Conservation (phyloP, 208 protist genomes). For the Herpetomonas samuelpessoai region DNA sequence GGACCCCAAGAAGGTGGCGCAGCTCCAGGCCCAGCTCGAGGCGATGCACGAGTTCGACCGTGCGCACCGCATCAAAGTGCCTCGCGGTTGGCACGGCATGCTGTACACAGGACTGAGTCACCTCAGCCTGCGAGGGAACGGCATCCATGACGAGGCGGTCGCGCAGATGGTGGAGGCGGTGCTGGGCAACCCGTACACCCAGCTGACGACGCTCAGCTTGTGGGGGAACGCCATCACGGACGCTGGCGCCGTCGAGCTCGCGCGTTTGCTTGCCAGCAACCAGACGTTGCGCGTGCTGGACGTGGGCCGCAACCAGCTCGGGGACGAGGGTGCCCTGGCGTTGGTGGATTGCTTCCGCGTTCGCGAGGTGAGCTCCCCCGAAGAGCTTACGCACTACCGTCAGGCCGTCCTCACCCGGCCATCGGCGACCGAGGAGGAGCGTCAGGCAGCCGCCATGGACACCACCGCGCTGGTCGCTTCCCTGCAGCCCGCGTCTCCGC, state of each 20-base stretch:
- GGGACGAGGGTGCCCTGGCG: constrained; percentile 63
- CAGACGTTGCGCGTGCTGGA: constrained; percentile 68
- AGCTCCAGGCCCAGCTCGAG: constrained; percentile 75
- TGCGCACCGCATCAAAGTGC: constrained; percentile 56
- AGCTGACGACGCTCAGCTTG: constrained; percentile 78
- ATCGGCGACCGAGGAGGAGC: constrained; percentile 51
- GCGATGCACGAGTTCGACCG: constrained; percentile 54
- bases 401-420: constrained; percentile 43
- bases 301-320: constrained; percentile 77
- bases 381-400: constrained; percentile 47
- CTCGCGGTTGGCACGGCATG: constrained; percentile 65
- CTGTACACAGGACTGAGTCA: constrained; percentile 70
- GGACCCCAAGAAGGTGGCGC: constrained; percentile 70
- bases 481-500: not conserved
- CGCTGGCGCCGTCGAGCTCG: constrained; percentile 49
- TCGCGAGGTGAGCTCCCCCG: constrained; percentile 44
- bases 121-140: constrained; percentile 83
- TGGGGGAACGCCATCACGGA: constrained; percentile 88
- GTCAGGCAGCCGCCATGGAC: constrained; percentile 20
- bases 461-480: not conserved
- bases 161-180: constrained; percentile 45
- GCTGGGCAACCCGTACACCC: constrained; percentile 44
- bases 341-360: constrained; percentile 69
- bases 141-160: constrained; percentile 59
- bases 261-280: constrained; percentile 54